These are phyloP conservation scores for Penicillium crustosum DNA, from an alignment of 2,329 filamentous ascomycete genomes.

Conservation along the genomic window DNA sequence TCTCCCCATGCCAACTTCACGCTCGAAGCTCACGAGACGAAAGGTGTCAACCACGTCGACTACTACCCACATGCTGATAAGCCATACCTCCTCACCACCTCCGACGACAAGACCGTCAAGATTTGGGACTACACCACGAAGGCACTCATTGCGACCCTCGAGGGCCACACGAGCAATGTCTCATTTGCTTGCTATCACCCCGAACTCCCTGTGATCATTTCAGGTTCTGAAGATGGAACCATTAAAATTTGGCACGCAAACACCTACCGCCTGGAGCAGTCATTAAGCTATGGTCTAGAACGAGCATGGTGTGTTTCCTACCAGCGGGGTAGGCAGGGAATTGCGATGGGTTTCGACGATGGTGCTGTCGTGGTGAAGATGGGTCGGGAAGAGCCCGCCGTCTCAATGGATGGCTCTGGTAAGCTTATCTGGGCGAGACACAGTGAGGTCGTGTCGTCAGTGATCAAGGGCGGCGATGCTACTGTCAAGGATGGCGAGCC, in stretches of 20 bases:
- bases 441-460: conserved; percentile 89
- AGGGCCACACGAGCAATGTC: conserved; percentile 97
- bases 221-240: conserved; percentile 94
- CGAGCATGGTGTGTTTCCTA: conserved; percentile 97
- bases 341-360: conserved; percentile 96
- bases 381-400: conserved; percentile 92
- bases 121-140: conserved; percentile 99
- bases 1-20: conserved; percentile 95
- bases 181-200: conserved; percentile 98
- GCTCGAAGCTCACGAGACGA: conserved; percentile 92
- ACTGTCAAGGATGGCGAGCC: conserved; percentile 84
- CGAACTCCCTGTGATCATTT: conserved; percentile 94
- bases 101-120: conserved; percentile 94
- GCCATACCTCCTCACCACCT: conserved; percentile 90
- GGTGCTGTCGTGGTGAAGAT: conserved; percentile 97
- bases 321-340: conserved; percentile 88
- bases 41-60: conserved; percentile 97
- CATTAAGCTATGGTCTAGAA: conserved; percentile 91
- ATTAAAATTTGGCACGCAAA: conserved; percentile 99
- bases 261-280: conserved; percentile 94
- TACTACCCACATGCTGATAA: conserved; percentile 71
- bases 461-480: conserved; percentile 88
- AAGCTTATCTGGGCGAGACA: conserved; percentile 96
- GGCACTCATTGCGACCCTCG: conserved; percentile 90
- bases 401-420: conserved; percentile 94